Conservation (phyloP, 2,329 filamentous ascomycete species). For the Colletotrichum echinochloae region DNA sequence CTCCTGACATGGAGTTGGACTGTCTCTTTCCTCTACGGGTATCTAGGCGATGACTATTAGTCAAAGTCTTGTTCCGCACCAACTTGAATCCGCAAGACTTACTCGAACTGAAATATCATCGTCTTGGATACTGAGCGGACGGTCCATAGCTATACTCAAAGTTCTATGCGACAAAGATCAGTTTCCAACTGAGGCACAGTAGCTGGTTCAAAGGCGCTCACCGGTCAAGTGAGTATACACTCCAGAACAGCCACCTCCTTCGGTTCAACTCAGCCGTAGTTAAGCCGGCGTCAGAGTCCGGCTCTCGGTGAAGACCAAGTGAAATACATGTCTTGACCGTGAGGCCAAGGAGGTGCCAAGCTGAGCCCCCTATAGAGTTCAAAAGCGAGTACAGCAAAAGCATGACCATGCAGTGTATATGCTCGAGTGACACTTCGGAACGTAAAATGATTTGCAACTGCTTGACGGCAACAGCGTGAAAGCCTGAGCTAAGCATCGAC, state of each 20-base stretch:
- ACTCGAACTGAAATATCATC: slow-evolving; percentile 34
- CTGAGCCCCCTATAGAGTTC: slow-evolving; percentile 30
- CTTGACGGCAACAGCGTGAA: slow-evolving; percentile 13
- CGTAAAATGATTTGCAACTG: slow-evolving; percentile 18
- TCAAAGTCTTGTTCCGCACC: background rate
- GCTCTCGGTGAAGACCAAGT: slow-evolving; percentile 12
- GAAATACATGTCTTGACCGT: slow-evolving; percentile 26
- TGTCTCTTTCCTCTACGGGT: slow-evolving; percentile 2
- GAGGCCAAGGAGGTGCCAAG: slow-evolving; percentile 24
- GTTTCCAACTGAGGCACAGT: background rate
- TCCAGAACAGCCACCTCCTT: slow-evolving; percentile 35
- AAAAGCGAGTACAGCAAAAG: slow-evolving; percentile 27
- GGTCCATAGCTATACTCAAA: slow-evolving; percentile 32
- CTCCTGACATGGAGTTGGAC: background rate
- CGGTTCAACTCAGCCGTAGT: slow-evolving; percentile 3
- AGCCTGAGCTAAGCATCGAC: slow-evolving; percentile 20
- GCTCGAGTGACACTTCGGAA: background rate
- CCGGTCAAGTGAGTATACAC: slow-evolving; percentile 31
- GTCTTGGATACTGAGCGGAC: slow-evolving; percentile 32
- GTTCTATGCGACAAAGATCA: background rate
- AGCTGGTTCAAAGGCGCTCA: background rate
- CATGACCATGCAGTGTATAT: slow-evolving; percentile 30
- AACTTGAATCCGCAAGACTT: background rate
- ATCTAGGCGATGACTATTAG: background rate
- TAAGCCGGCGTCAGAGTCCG: slow-evolving; percentile 9